Evolutionary conservation across 1,284 basidiomycete species (phyloP), one percentile per base, ranked within the genome.

Genomic region (Ustilago crameri): DNA sequence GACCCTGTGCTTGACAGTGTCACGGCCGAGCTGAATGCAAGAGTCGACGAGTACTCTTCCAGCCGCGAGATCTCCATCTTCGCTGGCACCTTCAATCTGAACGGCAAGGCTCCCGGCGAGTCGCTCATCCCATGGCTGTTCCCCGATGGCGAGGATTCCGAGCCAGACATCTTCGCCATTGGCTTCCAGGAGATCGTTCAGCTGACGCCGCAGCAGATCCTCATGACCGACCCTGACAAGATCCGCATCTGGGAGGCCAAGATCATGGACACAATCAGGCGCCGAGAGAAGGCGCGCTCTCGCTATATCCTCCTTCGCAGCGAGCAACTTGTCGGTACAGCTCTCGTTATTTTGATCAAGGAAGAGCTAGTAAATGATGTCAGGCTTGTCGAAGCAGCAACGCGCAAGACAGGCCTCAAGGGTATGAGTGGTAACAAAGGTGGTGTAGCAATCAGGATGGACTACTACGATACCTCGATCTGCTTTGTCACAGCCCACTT

Each of bases 141-240:
- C 81, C 93, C 95, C 17, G 52, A 65, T 3, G 62, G 57, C 17
- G 58, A 69, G 32, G 56, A 66, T 9, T 43, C 40, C 23, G 84
- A 89, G 85, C 38, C 70, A 12, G 79, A 80, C 54, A 52, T 79
- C 42, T 74, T 74, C 51, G 64, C 70, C 9, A 58, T 75, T 30
- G 93, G 92, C 1, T 97, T 99, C 80, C 96, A 99, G 84, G 96
- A 99, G 84, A 94, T 99, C 53, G 96, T 99, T 0, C 93, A 93
- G 37, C 87, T 99, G 41, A 97, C 93, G 7, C 93, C 96, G 5
- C 93, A 96, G 81, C 95, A 98, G 83, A 97, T 99, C 51, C 57
- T 82, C n/a, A 74, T 96, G 82, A 92, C 95, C 3, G 96, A 98
- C 84, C 93, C 95, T 0, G 93, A 94, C 76, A 95, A 95, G 85